Conservation (phyloP, 208 protist species). For the Crithidia brevicula region DNA sequence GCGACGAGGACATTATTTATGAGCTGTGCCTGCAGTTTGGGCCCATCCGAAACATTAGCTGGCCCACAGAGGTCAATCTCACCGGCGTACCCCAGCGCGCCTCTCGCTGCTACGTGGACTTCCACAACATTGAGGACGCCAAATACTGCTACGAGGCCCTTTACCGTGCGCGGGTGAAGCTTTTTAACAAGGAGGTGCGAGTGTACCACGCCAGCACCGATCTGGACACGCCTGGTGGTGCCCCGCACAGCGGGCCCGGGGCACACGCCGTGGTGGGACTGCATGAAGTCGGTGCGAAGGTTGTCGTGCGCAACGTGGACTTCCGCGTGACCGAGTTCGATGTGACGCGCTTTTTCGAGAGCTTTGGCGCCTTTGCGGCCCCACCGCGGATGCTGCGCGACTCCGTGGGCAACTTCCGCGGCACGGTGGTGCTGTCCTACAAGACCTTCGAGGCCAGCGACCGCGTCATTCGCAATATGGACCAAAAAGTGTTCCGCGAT, state of each 20-base stretch:
- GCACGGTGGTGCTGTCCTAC: constrained; percentile 80
- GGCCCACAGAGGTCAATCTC: constrained; percentile 53
- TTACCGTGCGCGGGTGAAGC: constrained; percentile 55
- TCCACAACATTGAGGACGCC: constrained; percentile 74
- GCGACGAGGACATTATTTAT: constrained; percentile 77
- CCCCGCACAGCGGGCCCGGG: background rate
- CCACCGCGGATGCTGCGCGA: constrained; percentile 85
- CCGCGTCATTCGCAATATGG: constrained; percentile 72
- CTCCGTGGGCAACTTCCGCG: constrained; percentile 76
- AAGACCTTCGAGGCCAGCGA: constrained; percentile 77
- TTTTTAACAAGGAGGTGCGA: constrained; percentile 75
- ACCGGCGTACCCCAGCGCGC: constrained; percentile 58
- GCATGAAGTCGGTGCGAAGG: constrained; percentile 88
- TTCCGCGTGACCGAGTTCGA: constrained; percentile 76
- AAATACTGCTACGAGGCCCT: constrained; percentile 91
- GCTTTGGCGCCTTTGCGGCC: constrained; percentile 83
- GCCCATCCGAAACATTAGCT: constrained; percentile 68
- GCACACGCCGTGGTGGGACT: constrained; percentile 40
- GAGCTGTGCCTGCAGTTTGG: constrained; percentile 88
- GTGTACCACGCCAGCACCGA: constrained; percentile 73
- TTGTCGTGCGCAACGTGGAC: constrained; percentile 82
- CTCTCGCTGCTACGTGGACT: constrained; percentile 83
- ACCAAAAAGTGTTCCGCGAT: constrained; percentile 68
- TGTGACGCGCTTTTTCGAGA: constrained; percentile 74
- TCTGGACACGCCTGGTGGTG: constrained; percentile 34